Base-by-base conservation (phyloP, 305 asterid species). In the Fraxinus platypoda region DNA sequence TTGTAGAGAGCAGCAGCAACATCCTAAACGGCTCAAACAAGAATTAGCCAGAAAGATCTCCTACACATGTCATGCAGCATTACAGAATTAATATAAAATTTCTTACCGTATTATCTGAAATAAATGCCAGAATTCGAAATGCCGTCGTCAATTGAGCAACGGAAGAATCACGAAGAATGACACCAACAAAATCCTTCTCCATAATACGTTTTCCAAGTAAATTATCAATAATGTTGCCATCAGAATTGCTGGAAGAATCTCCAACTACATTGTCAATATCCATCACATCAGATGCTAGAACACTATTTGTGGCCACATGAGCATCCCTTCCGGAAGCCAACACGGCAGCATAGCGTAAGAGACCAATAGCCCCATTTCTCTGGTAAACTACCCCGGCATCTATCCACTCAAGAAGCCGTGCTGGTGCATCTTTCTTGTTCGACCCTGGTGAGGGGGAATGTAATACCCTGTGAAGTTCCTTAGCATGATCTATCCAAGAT, bases 321-420 rank as follows among this genome's bases (percentile, higher is more conserved):
- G 93, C 94, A 81, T 96, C 99, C 83, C 97, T 97, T 77, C 98
- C 98, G 80, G 98, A 96, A 82, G 95, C 97, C 91, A 96, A 84
- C 73, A 93, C 90, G 76, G 93, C 95, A 86, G 92, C 92, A 88
- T 93, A 91, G 33, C 91, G 90, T 87, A 93, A 84, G 74, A 93
- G 92, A 73, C 97, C 97, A 88, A 89, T 87, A 59, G 91, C 87
- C 35, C 98, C 99, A 85, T 93, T 94, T 82, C 90, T 94, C 79
- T 96, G 97, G 93, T 94, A 96, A 86, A 96, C 98, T 75, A 93
- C 97, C 77, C 98, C 90, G 79, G 98, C 98, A 91, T 96, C 99
- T 79, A 96, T 94, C 99, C 98, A 94, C 78, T 96, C 98, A 89
- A 96, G 82, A 66, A 96, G 97, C 86, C 99, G 87, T 30, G 95